These are phyloP conservation scores for Radiomyces spectabilis DNA, from an alignment of 192 early-diverging fungal species.

Conservation along the genomic window DNA sequence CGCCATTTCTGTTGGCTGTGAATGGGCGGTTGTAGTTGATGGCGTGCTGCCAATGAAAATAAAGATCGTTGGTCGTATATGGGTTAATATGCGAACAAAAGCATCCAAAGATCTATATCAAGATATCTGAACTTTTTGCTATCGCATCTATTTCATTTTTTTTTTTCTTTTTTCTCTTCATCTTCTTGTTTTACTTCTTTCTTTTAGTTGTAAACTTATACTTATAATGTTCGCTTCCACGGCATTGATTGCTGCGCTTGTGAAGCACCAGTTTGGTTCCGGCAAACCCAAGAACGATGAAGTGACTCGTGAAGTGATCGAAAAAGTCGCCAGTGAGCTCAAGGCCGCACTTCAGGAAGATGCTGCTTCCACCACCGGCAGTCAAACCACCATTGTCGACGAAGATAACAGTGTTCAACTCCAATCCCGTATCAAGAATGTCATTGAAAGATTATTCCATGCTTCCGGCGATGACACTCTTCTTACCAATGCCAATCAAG, in stretches of 20 bases:
- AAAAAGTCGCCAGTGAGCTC: slow-evolving; percentile 1
- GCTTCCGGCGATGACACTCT: slow-evolving; percentile 11
- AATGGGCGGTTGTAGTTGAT: slow-evolving; percentile 13
- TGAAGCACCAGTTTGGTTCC: slow-evolving; percentile 13
- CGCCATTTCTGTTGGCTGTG: slow-evolving; percentile 15
- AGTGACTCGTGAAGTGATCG: background rate
- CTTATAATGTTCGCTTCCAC: slow-evolving; percentile 28
- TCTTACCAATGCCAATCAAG: slow-evolving; percentile 53
- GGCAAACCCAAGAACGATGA: background rate
- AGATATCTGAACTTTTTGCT: background rate
- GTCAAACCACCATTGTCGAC: slow-evolving; percentile 28
- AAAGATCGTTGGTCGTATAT: no score
- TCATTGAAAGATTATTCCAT: slow-evolving; percentile 18
- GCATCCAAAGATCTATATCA: no score
- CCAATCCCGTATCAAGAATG: background rate
- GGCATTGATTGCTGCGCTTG: slow-evolving; percentile 26
- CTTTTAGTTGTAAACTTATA: background rate
- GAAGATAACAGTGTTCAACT: slow-evolving; percentile 12
- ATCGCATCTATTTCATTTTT: background rate
- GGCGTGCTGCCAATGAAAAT: slow-evolving; percentile 6
- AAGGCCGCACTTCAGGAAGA: background rate
- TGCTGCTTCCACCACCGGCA: slow-evolving; percentile 13
- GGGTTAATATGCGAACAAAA: no score
- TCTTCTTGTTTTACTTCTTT: background rate
- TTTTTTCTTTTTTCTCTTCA: slow-evolving; percentile 2